Conservation (phyloP, 305 asterid genomes). For the Plantago coronopus region DNA sequence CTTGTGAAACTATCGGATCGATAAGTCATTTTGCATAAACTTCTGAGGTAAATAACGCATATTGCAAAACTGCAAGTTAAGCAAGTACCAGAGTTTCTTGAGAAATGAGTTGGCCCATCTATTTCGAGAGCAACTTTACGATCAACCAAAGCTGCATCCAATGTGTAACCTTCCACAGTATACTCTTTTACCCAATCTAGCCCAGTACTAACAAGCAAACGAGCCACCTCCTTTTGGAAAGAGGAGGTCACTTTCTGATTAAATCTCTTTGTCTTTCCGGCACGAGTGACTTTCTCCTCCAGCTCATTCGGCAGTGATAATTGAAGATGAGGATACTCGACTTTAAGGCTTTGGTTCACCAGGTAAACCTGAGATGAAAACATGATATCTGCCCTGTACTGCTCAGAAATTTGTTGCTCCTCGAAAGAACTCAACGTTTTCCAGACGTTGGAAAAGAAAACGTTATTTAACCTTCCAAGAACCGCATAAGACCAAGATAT, state of each 20-base stretch:
- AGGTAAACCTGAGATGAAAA: constrained; percentile 82
- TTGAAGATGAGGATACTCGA: constrained; percentile 60
- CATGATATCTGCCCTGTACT: constrained; percentile 63
- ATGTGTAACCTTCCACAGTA: constrained; percentile 65
- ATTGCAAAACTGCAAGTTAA: no score
- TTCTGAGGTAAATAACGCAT: no score
- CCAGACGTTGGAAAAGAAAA: constrained; percentile 66
- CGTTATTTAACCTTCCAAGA: constrained; percentile 56
- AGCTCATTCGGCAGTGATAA: constrained; percentile 47
- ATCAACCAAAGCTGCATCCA: constrained; percentile 79
- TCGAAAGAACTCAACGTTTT: constrained; percentile 50
- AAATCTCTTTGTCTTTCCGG: constrained; percentile 73
- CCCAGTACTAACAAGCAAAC: constrained; percentile 88
- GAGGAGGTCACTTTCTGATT: constrained; percentile 81
- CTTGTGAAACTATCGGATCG: no score
- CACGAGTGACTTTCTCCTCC: constrained; percentile 53
- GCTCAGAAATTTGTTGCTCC: constrained; percentile 59
- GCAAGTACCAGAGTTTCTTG: constrained; percentile 74
- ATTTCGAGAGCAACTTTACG: constrained; percentile 78
- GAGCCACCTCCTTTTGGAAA: constrained; percentile 85
- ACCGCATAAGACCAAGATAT: constrained; percentile 90
- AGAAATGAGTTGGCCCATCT: constrained; percentile 94
- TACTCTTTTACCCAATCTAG: constrained; percentile 81
- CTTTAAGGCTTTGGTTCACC: constrained; percentile 69
- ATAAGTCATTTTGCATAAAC: no score